phyloP scores from a whole-genome alignment of 176 grass and related monocot genomes.

The Aegilops tauschii region DNA sequence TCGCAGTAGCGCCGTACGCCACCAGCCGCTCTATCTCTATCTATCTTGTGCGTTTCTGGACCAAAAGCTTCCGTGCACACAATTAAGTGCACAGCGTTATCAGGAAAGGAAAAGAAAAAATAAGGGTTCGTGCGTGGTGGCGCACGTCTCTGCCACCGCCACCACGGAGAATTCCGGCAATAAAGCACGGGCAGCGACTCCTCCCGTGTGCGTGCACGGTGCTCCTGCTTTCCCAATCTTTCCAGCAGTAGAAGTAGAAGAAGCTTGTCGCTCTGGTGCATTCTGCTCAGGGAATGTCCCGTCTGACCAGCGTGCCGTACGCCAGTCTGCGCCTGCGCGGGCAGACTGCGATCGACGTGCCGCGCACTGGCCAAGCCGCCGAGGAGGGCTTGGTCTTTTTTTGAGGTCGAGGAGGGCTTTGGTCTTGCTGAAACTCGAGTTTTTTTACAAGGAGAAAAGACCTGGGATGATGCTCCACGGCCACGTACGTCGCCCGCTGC shows the following conservation, averaged over 20 bases:
- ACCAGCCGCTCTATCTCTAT: background rate
- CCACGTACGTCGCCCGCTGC: too few species aligned
- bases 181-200: background rate
- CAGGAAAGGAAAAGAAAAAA: background rate
- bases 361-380: background rate
- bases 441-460: background rate
- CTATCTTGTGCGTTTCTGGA: background rate
- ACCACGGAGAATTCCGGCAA: background rate
- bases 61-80: background rate
- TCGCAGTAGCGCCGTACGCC: background rate
- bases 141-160: background rate
- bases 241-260: background rate
- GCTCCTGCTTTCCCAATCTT: background rate
- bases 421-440: background rate
- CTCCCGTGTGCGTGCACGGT: background rate
- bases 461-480: too few species aligned
- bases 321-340: too few species aligned
- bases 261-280: background rate
- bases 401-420: too few species aligned
- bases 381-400: background rate
- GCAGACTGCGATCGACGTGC: background rate
- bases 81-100: background rate
- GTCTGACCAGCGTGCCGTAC: background rate
- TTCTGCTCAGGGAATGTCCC: background rate
- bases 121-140: background rate